These are phyloP conservation scores for Rubia tinctorum DNA, from an alignment of 305 asterid species.

Conservation along the genomic window DNA sequence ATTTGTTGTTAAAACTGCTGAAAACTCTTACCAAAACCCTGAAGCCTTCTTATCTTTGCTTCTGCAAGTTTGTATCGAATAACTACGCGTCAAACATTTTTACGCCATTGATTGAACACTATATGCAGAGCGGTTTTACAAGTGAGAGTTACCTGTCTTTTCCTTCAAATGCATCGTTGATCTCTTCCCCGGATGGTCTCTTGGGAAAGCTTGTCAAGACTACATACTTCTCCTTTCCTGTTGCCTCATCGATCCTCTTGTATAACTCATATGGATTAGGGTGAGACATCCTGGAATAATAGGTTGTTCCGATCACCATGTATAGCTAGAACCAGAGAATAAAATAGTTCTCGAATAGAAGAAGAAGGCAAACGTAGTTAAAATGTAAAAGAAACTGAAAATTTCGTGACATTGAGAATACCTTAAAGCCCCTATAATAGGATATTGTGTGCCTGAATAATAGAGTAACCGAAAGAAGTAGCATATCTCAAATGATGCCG, in stretches of 20 bases:
- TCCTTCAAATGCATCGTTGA: slow-evolving; percentile 82
- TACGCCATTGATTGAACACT: neutral
- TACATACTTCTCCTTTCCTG: slow-evolving; percentile 73
- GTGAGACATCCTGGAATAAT: slow-evolving; percentile 63
- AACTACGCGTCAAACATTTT: slow-evolving; percentile 10
- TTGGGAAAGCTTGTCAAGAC: slow-evolving; percentile 48
- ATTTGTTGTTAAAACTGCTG: slow-evolving; percentile 13
- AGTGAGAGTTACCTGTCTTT: slow-evolving; percentile 55
- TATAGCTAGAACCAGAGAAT: neutral
- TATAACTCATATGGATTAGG: slow-evolving; percentile 77
- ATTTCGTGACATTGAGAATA: slow-evolving; percentile 15
- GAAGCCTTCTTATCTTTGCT: slow-evolving; percentile 44
- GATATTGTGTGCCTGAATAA: slow-evolving; percentile 90
- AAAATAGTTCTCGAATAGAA: neutral
- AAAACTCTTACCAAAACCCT: slow-evolving; percentile 72
- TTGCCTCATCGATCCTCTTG: slow-evolving; percentile 75
- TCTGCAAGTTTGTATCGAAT: slow-evolving; percentile 38
- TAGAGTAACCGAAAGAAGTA: slow-evolving; percentile 86
- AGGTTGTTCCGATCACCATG: neutral
- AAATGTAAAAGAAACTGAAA: neutral
- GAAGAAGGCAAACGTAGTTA: neutral
- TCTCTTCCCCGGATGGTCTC: slow-evolving; percentile 77
- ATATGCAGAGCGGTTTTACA: neutral
- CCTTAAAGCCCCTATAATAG: slow-evolving; percentile 98
- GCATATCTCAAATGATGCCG: slow-evolving; percentile 90